Base-by-base conservation (phyloP, 345 rosid genomes). In the Fremontodendron californicum region DNA sequence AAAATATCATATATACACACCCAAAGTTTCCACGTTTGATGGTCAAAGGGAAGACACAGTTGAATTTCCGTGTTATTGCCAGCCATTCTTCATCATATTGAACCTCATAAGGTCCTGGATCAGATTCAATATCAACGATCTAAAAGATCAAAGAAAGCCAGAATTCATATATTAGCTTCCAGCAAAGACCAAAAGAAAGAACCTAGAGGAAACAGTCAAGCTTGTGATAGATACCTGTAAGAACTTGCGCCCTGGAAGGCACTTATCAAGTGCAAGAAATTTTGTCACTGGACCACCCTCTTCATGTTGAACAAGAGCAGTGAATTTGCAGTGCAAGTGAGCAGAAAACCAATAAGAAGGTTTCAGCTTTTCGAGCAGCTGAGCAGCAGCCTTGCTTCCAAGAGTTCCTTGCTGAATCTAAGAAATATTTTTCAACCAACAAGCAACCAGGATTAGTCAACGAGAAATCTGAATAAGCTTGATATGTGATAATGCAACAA, bases 271-370 rank as follows among this genome's bases (percentile, higher is more conserved):
- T 45, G 99, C 98, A 52, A 96, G 94, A 85, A 96, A 96, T 73
- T 89, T 96, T 7, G 98, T 93, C 48, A 89, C 71, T 9, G 87
- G 82, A n/a, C 94, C 97, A 79, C 84, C 87, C 45, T 85, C 85
- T 9, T 91, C 90, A 75, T 93, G 99, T 77, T 91, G 91, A 84
- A 96, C 93, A 80, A 90, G 81, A 81, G 98, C 97, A 68, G 94
- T 81, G 80, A 96, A 93, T 82, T 93, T 89, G 84, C 97, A 96
- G 84, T 92, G 98, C 48, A 96, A 85, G 78, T 96, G 97, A 85
- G 97, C 98, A 11, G 99, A 91, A 85, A 96, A 96, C 99, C 98
- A 96, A 83, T 89, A 91, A 61, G 77, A 73, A 16, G 97, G 97
- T 80, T 86, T 96, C 69, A 93, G 80, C 76, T 92, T 90, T 81